A percentile compares a stretch with the other conserved stretches of the same genome.
Conservation (phyloP, 2,329 filamentous ascomycete genomes). For the Talaromyces sp. region DNA sequence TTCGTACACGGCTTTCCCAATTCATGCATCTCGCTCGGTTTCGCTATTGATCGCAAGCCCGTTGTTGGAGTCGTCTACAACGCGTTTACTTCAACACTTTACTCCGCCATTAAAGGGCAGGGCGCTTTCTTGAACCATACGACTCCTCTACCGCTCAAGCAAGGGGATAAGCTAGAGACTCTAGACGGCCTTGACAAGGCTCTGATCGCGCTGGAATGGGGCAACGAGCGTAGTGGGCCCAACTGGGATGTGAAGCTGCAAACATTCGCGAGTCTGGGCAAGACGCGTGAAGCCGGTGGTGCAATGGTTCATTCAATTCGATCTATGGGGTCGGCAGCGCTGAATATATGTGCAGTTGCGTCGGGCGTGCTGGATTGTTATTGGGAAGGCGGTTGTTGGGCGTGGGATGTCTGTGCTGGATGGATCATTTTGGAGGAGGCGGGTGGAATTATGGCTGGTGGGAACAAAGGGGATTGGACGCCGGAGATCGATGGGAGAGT, state of each 20-base stretch:
- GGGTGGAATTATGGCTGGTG: constrained; percentile 57
- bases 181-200: constrained; percentile 50
- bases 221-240: constrained; percentile 53
- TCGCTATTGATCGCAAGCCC: constrained; percentile 50
- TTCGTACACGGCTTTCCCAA: constrained; percentile 61
- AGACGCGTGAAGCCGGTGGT: constrained; percentile 52
- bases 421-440: constrained; percentile 61
- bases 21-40: constrained; percentile 57
- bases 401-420: constrained; percentile 63
- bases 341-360: constrained; percentile 60
- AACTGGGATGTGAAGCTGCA: constrained; percentile 56
- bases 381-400: constrained; percentile 64
- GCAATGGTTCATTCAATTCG: constrained; percentile 61
- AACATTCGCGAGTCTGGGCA: constrained; percentile 50
- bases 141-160: constrained; percentile 46
- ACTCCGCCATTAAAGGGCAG: constrained; percentile 53
- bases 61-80: constrained; percentile 60
- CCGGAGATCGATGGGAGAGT: constrained; percentile 54
- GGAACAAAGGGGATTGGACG: constrained; percentile 56
- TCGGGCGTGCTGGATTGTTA: constrained; percentile 57
- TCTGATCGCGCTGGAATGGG: constrained; percentile 60
- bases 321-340: constrained; percentile 55
- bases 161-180: constrained; percentile 31
- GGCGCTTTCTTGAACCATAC: constrained; percentile 49
- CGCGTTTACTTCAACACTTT: constrained; percentile 55